Base-by-base conservation (phyloP, 139 green algal genomes). In the Chlorella sp. region DNA sequence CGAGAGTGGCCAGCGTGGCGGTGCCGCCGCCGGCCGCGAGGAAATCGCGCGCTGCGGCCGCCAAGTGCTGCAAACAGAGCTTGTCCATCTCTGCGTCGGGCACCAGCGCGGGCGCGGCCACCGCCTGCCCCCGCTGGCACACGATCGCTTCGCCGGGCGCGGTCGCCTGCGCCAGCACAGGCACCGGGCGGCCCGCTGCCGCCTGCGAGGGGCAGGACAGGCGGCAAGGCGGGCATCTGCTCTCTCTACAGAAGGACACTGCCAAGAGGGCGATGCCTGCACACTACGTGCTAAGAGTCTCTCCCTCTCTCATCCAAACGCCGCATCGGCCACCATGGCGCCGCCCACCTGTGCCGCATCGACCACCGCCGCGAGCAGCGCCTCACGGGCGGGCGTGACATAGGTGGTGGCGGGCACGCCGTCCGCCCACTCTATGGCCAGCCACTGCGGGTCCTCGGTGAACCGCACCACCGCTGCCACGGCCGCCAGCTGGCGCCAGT, bases 401-500 rank as follows among this genome's bases (percentile, higher is more conserved):
- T 90, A 96, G 50, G 92, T 71, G 27, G 77, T 77, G 15, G 84
- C 73, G 0, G 82, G 83, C 0, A 72, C 79, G 25, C 90, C 89
- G 59, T 92, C 87, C 0, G 61, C 43, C 90, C 90, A 97, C 80
- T 97, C 91, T 6, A 97, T 58, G 0, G 80, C 89, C 62, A 95
- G 61, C 79, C 91, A 89, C 62, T 91, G 87, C 0, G 92, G 86
- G 64, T 96, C 87, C 19, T 91, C 82, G 2, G 74, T 31, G 50
- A 87, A 93, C 40, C 79, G 72, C 4, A 87, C 77, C 50, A 91
- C 50, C 3, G 79, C 73, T 36, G 79, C 79, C 12, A 90, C 25
- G 11, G 75, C 56, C 4, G 68, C 58, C 70, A 91, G 61, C 42
- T 80, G 81, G 8, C 83, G 79, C 55, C 83, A 69, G 56, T 85